Conservation (phyloP, 78 protist genomes). For the Speleostelium caveatum region DNA sequence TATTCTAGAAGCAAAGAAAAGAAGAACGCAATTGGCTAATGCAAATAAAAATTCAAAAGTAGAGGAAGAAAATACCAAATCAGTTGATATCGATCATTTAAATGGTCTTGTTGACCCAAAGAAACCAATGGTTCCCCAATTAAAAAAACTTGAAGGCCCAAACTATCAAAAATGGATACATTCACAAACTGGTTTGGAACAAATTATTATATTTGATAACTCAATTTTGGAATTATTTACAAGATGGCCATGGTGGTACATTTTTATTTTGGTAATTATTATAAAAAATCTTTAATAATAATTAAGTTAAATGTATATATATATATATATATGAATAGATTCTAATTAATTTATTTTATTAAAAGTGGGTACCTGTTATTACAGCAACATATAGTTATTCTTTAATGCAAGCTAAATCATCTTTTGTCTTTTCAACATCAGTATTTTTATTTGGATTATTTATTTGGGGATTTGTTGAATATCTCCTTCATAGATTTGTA, state of each 20-base stretch:
- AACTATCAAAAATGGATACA: constrained; percentile 76
- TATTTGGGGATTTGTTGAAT: constrained; percentile 83
- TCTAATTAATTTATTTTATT: neutral
- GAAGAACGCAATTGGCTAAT: neutral
- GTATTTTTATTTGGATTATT: constrained; percentile 72
- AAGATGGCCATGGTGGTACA: constrained; percentile 87
- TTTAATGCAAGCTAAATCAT: constrained; percentile 28
- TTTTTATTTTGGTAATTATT: constrained; percentile 48
- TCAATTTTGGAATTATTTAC: constrained; percentile 64
- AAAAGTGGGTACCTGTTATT: constrained; percentile 77
- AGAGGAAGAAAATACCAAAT: neutral
- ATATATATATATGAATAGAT: neutral
- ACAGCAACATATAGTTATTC: constrained; percentile 38
- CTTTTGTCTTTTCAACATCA: constrained; percentile 20
- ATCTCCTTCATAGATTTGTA: constrained; percentile 84
- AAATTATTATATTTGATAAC: constrained; percentile 69
- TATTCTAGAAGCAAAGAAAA: no score
- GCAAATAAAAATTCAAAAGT: neutral
- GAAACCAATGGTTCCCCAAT: constrained; percentile 82
- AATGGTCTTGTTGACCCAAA: constrained; percentile 32
- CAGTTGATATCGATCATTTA: neutral
- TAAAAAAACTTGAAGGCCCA: constrained; percentile 35
- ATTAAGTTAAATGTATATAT: no score
- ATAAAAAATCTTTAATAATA: no score
- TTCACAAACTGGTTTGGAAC: constrained; percentile 64